A percentile compares a stretch with the other conserved stretches of the same genome.
These are phyloP conservation scores for Cyclostephanos invisitatus DNA, from an alignment of 108 stramenopile genomes.

Conservation along the genomic window DNA sequence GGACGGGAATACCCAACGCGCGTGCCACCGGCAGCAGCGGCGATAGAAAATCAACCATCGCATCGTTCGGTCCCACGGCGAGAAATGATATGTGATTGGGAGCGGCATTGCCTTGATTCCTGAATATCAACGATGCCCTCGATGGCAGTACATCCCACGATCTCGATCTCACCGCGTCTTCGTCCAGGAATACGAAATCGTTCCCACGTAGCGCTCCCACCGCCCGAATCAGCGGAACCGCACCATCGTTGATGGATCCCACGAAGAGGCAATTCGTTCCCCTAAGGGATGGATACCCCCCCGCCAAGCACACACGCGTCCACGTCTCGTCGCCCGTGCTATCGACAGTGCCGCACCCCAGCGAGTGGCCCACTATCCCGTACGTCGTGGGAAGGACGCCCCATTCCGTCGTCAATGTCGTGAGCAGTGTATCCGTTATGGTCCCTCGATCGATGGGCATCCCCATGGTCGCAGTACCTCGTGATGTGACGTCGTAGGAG, in stretches of 20 bases:
- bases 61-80: conserved; percentile 65
- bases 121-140: conserved; percentile 50
- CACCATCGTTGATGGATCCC: conserved; percentile 63
- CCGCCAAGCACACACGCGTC: conserved; percentile 69
- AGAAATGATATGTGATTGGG: conserved; percentile 84
- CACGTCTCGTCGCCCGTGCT: conserved; percentile 68
- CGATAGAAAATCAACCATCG: conserved; percentile 75
- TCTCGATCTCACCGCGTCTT: conserved; percentile 11
- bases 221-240: conserved; percentile 46
- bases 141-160: conserved; percentile 29
- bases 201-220: conserved; percentile 24
- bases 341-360: conserved; percentile 71
- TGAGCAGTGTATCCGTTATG: conserved; percentile 53
- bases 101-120: conserved; percentile 43
- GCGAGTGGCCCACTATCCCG: conserved; percentile 74
- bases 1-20: conserved; percentile 59
- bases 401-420: conserved; percentile 36
- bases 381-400: conserved; percentile 43
- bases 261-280: conserved; percentile 28
- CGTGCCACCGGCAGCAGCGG: conserved; percentile 66
- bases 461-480: neutral
- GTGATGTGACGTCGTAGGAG: conserved; percentile 55
- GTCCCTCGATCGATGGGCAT: conserved; percentile 55
- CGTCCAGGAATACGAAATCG: conserved; percentile 20
- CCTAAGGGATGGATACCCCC: conserved; percentile 50